These are phyloP conservation scores for Candida ulmi DNA, from an alignment of 805 yeast genomes.

Conservation along the genomic window DNA sequence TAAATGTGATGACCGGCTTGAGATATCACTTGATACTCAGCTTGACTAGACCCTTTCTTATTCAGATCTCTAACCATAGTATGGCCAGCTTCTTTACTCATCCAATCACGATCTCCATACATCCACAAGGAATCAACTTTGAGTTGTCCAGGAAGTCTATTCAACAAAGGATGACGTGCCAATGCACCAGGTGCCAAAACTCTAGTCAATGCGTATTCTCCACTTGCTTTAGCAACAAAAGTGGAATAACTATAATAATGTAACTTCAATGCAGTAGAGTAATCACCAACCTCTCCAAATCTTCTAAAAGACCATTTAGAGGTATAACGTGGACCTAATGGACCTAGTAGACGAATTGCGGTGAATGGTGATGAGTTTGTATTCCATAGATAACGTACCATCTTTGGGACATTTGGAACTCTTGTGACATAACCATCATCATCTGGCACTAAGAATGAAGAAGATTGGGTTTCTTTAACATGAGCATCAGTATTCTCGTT, in stretches of 20 bases:
- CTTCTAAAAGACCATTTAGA: slow-evolving; percentile 52
- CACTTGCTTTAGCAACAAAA: slow-evolving; percentile 53
- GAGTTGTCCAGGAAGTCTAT: slow-evolving; percentile 39
- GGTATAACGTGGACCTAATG: slow-evolving; percentile 45
- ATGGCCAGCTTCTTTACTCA: slow-evolving; percentile 57
- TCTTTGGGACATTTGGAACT: slow-evolving; percentile 29
- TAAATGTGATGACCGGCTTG: slow-evolving; percentile 66
- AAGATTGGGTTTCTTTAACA: slow-evolving; percentile 4
- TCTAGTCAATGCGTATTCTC: slow-evolving; percentile 59
- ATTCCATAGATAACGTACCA: slow-evolving; percentile 44
- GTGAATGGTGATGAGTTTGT: slow-evolving; percentile 50
- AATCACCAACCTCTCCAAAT: slow-evolving; percentile 27
- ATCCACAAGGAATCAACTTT: slow-evolving; percentile 38
- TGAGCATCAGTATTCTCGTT: slow-evolving; percentile 10
- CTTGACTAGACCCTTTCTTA: slow-evolving; percentile 6
- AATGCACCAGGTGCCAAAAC: slow-evolving; percentile 53
- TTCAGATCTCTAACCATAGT: slow-evolving; percentile 33
- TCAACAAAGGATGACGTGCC: slow-evolving; percentile 51
- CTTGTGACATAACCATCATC: slow-evolving; percentile 28
- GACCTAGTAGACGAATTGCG: slow-evolving; percentile 45
- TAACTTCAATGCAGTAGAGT: slow-evolving; percentile 31
- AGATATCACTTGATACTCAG: slow-evolving; percentile 31
- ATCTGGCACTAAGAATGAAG: slow-evolving; percentile 23
- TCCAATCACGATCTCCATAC: slow-evolving; percentile 70
- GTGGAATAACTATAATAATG: slow-evolving; percentile 49